Conservation (phyloP, 768 basidiomycete species). For the Suillus hirtellus region DNA sequence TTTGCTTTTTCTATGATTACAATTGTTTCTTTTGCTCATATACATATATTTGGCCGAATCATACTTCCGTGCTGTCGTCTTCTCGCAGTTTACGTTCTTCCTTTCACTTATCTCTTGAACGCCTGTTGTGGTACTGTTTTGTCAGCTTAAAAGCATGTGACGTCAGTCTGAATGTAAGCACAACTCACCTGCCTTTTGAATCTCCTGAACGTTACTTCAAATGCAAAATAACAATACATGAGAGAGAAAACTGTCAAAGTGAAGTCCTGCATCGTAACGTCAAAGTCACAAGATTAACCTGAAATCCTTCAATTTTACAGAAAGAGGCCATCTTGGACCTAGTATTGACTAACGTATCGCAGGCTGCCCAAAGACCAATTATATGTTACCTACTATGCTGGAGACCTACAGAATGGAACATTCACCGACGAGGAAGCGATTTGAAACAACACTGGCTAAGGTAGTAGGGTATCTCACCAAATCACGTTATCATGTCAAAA, state of each 20-base stretch:
- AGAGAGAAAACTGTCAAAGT: not conserved
- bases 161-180: conserved; percentile 79
- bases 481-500: conserved; percentile 91
- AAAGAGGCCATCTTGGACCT: conserved; percentile 98
- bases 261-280: not conserved
- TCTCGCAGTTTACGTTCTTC: conserved; percentile 90
- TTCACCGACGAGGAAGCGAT: conserved; percentile 83
- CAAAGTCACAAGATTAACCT: not conserved
- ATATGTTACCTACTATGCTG: conserved; percentile 98
- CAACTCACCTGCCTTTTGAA: conserved; percentile 1
- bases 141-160: conserved; percentile 90
- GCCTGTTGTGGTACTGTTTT: conserved; percentile 71
- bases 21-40: too few relatives aligned
- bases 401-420: conserved; percentile 81
- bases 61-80: conserved; percentile 80
- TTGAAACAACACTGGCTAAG: conserved; percentile 77
- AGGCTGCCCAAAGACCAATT: conserved; percentile 85
- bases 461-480: conserved; percentile 86
- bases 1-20: too few relatives aligned
- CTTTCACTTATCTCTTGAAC: conserved; percentile 80
- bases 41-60: conserved; percentile 22
- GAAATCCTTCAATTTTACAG: conserved; percentile 40
- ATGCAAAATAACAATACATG: not conserved
- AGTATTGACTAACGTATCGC: conserved; percentile 75
- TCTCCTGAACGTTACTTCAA: conserved; percentile 10